Base-by-base conservation (phyloP, 106 monocot genomes). In the Amphibolis antarctica region DNA sequence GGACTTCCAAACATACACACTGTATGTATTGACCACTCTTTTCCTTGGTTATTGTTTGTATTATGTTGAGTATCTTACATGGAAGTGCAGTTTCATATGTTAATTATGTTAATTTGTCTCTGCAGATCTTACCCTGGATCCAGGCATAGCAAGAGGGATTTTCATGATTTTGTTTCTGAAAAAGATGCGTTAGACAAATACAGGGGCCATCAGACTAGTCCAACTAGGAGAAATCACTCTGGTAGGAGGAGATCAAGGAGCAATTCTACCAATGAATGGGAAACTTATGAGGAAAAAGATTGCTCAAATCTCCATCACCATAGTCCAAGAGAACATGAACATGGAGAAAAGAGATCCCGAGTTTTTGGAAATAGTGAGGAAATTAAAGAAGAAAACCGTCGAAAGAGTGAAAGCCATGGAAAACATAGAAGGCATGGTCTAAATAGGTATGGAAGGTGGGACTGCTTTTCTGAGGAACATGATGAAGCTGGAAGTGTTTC, bases 161-260 rank as follows among this genome's bases (percentile, higher is more conserved):
- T 56, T 59, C 46, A 46, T 46, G 21, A 69, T 18, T 0, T n/a
- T 23, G 19, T n/a, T 46, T 72, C 48, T 57, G 72, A 28, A 48
- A 63, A 56, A 55, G 72, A 72, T 43, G 44, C 19, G 28, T 47
- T 5, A 11, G 55, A 64, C 46, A 46, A 54, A 28, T 4, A 42
- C 26, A 24, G 51, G 28, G 30, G 51, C 29, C 44, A 10, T 28
- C 51, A 23, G 14, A 36, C 18, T 18, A 62, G 58, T 59, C 29
- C 30, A 3, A 43, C 13, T 36, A 44, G 42, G 46, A 42, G 27
- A 46, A 44, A 56, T 20, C 13, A 59, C 23, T 59, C 45, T 15
- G 46, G 57, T 10, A 57, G 48, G 11, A 66, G n/a, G 58, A 64
- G 17, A 57, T 21, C 7, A n/a, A 11, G 13, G 12, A 30, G 22